These are phyloP conservation scores for Scheffersomyces stambukii DNA, from an alignment of 1,139 yeast species.

Conservation along the genomic window DNA sequence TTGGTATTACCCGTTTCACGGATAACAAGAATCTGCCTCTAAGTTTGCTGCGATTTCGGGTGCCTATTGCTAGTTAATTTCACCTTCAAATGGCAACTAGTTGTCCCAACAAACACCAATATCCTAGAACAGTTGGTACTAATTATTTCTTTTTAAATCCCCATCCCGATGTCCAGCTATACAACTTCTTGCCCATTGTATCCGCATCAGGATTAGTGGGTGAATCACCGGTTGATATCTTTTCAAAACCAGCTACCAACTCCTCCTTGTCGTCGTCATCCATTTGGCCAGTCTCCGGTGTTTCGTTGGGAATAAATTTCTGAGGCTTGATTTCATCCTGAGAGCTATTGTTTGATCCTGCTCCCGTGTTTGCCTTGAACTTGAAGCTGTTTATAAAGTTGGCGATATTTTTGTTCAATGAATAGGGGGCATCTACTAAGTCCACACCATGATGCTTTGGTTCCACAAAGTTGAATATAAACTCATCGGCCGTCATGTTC, in stretches of 20 bases:
- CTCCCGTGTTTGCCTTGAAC: slow-evolving; percentile 13
- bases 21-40: too few relatives aligned
- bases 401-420: slow-evolving; percentile 15
- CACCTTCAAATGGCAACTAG: too few relatives aligned
- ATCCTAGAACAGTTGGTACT: too few relatives aligned
- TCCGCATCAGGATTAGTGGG: slow-evolving; percentile 1
- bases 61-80: too few relatives aligned
- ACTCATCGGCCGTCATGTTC: slow-evolving; percentile 74
- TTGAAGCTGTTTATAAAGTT: slow-evolving; percentile 26
- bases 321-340: slow-evolving; percentile 13
- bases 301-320: slow-evolving; percentile 14
- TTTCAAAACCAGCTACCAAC: slow-evolving; percentile 10
- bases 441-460: slow-evolving; percentile 61
- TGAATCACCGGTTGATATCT: slow-evolving; percentile 4
- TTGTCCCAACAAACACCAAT: too few relatives aligned
- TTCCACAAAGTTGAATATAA: slow-evolving; percentile 80
- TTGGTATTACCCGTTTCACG: too few relatives aligned
- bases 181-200: slow-evolving; percentile 4
- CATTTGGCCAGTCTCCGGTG: slow-evolving; percentile 6
- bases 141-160: slow-evolving; percentile 13
- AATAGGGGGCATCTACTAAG: slow-evolving; percentile 14
- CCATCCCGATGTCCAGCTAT: slow-evolving; percentile 14
- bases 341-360: too few relatives aligned
- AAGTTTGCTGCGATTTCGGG: too few relatives aligned
- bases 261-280: slow-evolving; percentile 8